Evolutionary conservation across 2,329 filamentous ascomycete species (phyloP).

Genomic region (Aspergillus fischeri): DNA sequence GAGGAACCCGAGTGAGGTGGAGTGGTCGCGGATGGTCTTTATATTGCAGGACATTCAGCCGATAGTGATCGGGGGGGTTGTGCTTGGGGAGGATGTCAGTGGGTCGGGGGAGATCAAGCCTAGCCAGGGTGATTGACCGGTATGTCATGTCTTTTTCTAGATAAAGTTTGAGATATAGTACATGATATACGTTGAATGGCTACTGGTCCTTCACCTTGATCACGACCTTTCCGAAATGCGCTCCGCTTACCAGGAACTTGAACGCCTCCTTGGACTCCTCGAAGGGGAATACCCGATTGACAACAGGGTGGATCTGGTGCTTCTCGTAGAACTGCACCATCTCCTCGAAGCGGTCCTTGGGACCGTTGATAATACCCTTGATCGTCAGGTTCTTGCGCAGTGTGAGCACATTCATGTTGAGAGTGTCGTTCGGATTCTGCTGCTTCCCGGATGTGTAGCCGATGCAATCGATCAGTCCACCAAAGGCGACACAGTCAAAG

Average conservation of each 20-base stretch:
- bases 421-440: slow-evolving; percentile 51
- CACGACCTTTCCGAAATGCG: slow-evolving; percentile 54
- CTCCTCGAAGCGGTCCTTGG: slow-evolving; percentile 49
- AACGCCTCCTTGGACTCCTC: slow-evolving; percentile 51
- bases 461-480: slow-evolving; percentile 46
- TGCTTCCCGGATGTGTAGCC: slow-evolving; percentile 52
- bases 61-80: slow-evolving; percentile 17
- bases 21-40: slow-evolving; percentile 47
- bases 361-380: slow-evolving; percentile 61
- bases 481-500: slow-evolving; percentile 42
- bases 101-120: slow-evolving; percentile 1
- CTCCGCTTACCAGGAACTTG: slow-evolving; percentile 48
- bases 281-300: slow-evolving; percentile 54
- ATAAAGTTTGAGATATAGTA: neutral
- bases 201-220: slow-evolving; percentile 41
- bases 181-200: neutral
- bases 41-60: slow-evolving; percentile 26
- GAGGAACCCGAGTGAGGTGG: slow-evolving; percentile 46
- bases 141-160: neutral
- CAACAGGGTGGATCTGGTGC: slow-evolving; percentile 38
- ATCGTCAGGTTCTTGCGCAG: slow-evolving; percentile 50
- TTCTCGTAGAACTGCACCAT: slow-evolving; percentile 33
- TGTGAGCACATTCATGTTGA: slow-evolving; percentile 58
- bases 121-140: neutral
- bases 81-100: slow-evolving; percentile 25